These are phyloP conservation scores for Gardenia jasminoides DNA, from an alignment of 257 asterid species.

Conservation along the genomic window DNA sequence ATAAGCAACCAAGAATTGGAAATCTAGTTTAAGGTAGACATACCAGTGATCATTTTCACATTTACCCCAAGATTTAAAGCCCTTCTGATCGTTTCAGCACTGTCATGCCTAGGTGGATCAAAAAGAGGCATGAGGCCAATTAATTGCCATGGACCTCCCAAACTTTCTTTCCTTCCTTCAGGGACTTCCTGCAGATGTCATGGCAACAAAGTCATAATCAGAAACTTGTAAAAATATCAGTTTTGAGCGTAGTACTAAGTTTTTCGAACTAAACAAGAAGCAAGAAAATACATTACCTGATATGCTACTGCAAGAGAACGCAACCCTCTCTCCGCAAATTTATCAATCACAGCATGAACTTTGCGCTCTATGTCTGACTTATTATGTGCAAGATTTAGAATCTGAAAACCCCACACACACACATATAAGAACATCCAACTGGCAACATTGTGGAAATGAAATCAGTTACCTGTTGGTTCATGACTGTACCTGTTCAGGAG, in stretches of 20 bases:
- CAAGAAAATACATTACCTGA: slow-evolving; percentile 30
- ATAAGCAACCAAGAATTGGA: too few species aligned
- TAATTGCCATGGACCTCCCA: slow-evolving; percentile 54
- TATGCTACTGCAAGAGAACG: slow-evolving; percentile 54
- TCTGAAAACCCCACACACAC: slow-evolving; percentile 42
- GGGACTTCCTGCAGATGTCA: slow-evolving; percentile 38
- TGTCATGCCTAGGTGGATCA: slow-evolving; percentile 66
- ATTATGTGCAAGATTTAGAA: slow-evolving; percentile 61
- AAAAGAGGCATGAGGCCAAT: slow-evolving; percentile 60
- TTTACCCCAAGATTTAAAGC: slow-evolving; percentile 56
- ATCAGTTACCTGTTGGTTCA: background rate
- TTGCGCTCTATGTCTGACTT: slow-evolving; percentile 27
- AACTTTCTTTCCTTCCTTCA: slow-evolving; percentile 47
- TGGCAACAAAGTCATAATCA: too few species aligned
- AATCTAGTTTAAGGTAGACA: background rate
- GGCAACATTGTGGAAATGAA: background rate
- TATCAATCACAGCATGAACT: slow-evolving; percentile 46
- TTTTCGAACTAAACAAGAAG: background rate
- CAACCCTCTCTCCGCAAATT: slow-evolving; percentile 59
- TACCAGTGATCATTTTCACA: slow-evolving; percentile 69
- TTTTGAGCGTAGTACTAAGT: too few species aligned
- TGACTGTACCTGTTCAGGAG: slow-evolving; percentile 80
- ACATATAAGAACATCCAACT: slow-evolving; percentile 26
- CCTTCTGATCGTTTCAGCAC: slow-evolving; percentile 54
- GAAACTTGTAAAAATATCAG: too few species aligned